Evolutionary conservation across 805 yeast species (phyloP).

Genomic region (Metschnikowia arizonensis): DNA sequence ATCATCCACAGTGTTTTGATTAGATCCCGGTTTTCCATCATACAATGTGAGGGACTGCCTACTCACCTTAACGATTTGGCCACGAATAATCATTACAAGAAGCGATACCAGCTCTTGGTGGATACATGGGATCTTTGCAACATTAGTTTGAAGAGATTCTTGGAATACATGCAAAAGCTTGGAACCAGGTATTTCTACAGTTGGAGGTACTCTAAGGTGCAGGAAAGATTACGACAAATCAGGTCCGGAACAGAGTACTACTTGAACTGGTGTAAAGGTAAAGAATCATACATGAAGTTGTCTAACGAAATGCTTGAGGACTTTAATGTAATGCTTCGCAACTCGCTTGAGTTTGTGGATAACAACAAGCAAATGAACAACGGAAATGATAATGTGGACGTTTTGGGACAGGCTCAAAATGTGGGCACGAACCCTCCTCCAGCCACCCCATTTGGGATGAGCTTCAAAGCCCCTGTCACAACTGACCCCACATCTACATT

Average conservation of each 20-base stretch:
- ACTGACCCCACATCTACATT: neutral
- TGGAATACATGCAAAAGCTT: slow-evolving; percentile 12
- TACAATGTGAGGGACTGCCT: slow-evolving; percentile 11
- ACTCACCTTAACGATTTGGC: slow-evolving; percentile 9
- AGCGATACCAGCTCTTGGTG: slow-evolving; percentile 13
- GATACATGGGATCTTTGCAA: slow-evolving; percentile 14
- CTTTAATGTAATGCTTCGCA: slow-evolving; percentile 9
- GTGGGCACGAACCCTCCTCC: neutral
- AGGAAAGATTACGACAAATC: slow-evolving; percentile 9
- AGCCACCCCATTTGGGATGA: neutral
- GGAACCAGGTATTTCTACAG: slow-evolving; percentile 19
- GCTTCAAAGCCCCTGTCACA: neutral
- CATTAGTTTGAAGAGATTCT: slow-evolving; percentile 11
- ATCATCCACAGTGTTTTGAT: slow-evolving; percentile 13
- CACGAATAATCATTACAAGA: slow-evolving; percentile 7
- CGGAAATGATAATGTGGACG: neutral
- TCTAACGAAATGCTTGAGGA: slow-evolving; percentile 15
- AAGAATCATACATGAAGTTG: slow-evolving; percentile 14
- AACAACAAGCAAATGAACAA: slow-evolving; percentile 1
- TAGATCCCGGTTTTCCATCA: slow-evolving; percentile 13
- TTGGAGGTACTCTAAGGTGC: slow-evolving; percentile 19
- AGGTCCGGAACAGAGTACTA: slow-evolving; percentile 18
- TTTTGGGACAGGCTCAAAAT: neutral
- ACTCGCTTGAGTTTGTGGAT: slow-evolving; percentile 7
- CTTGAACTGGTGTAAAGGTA: slow-evolving; percentile 15